A percentile compares a stretch with the other conserved stretches of the same genome.
phyloP scores from a whole-genome alignment of 2,329 filamentous ascomycete species.

The Neocucurbitaria cava region DNA sequence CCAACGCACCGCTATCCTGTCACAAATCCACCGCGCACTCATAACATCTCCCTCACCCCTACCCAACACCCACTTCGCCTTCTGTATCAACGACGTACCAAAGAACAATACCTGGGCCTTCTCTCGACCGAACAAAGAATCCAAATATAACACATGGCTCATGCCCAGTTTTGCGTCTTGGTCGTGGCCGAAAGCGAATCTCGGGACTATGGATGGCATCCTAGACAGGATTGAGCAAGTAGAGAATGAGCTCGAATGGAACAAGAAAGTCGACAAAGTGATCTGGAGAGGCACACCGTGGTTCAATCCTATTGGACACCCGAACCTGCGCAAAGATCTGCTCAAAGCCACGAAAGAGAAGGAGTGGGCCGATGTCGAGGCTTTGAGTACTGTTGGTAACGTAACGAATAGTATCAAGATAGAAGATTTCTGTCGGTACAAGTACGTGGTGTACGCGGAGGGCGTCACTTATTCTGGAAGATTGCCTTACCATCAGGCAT shows the following conservation, averaged over 20 bases:
- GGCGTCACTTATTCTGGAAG: constrained; percentile 29
- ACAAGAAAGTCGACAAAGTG: constrained; percentile 20
- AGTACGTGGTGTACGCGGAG: constrained; percentile 29
- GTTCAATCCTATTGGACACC: constrained; percentile 27
- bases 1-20: constrained; percentile 27
- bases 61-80: constrained; percentile 23
- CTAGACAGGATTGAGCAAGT: constrained; percentile 12
- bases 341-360: constrained; percentile 19
- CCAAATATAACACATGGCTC: constrained; percentile 19
- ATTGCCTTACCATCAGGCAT: constrained; percentile 27
- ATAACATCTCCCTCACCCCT: constrained; percentile 14
- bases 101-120: constrained; percentile 27
- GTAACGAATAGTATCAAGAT: constrained; percentile 14
- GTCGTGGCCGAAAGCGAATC: constrained; percentile 10
- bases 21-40: constrained; percentile 22
- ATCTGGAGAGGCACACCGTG: constrained; percentile 31
- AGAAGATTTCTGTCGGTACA: constrained; percentile 25
- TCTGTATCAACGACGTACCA: constrained; percentile 26
- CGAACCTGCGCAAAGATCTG: constrained; percentile 24
- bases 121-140: constrained; percentile 17
- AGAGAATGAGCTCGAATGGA: constrained; percentile 10
- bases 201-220: constrained; percentile 16
- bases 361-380: constrained; percentile 27
- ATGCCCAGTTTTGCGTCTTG: constrained; percentile 32
- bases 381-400: constrained; percentile 4